Base-by-base conservation (phyloP, 2,329 filamentous ascomycete species). In the Trichoderma gracile region DNA sequence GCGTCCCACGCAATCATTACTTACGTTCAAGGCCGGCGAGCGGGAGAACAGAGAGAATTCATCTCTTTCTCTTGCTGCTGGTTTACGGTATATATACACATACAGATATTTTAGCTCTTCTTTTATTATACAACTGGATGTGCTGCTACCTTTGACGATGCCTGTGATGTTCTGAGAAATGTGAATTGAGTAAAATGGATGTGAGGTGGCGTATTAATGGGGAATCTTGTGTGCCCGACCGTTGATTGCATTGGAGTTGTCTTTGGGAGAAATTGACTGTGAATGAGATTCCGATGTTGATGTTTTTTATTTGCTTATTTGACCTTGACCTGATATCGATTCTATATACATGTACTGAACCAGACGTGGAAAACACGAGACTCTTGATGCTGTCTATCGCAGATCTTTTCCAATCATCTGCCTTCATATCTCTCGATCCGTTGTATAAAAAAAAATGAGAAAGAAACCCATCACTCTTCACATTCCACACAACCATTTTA, bases 11-110 rank as follows among this genome's bases (percentile, higher is more conserved):
- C 59, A 46, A 25, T 53, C 5, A 5, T 38, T 3, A 4, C 12
- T 54, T 62, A 62, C 49, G 49, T 62, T 62, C 59, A 46, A 42
- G 49, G 17, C 49, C 50, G 38, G 53, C 27, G 19, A 33, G 25
- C 40, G 30, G 25, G 9, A 25, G 47, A 15, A 38, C 25, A 54
- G 8, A n/a, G 33, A 40, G 43, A 46, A 19, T 38, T 25, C 14
- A 23, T 47, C 10, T 50, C 42, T 12, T 38, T 15, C 56, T 43
- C 45, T 53, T 19, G 25, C 38, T 25, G 12, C 49, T 52, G 33
- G 33, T 38, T 14, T 61, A 60, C 38, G 38, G 47, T 21, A 61
- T n/a, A 49, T 25, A 43, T 46, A 49, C n/a, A 57, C 25, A 63
- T 17, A 63, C 45, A 57, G n/a, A 38, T 46, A 12, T 49, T 38